These are phyloP conservation scores for Francoa sonchifolia DNA, from an alignment of 441 rosid species.

Conservation along the genomic window DNA sequence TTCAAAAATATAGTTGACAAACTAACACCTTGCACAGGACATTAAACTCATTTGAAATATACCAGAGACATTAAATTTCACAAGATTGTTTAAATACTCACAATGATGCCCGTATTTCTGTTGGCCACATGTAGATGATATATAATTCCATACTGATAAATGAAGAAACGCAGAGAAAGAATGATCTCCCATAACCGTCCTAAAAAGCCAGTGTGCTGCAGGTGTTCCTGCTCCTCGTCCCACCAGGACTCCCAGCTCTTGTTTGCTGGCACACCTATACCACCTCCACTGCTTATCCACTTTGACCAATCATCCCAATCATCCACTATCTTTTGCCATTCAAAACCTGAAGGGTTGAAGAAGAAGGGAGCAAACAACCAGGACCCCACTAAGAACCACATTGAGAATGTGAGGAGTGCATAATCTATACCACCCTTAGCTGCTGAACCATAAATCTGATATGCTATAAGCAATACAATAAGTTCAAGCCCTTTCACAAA, in stretches of 20 bases:
- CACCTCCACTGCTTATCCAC: constrained; percentile 86
- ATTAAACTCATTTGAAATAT: constrained; percentile 1
- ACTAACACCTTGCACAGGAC: background rate
- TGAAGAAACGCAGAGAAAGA: constrained; percentile 57
- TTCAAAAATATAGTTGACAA: background rate
- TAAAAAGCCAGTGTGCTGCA: constrained; percentile 50
- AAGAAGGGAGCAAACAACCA: constrained; percentile 84
- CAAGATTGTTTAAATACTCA: constrained; percentile 21
- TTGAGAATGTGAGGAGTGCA: constrained; percentile 44
- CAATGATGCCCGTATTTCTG: constrained; percentile 45
- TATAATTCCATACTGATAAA: constrained; percentile 83
- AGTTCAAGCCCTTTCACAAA: constrained; percentile 81
- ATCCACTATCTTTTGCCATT: constrained; percentile 93
- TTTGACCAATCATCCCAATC: constrained; percentile 95
- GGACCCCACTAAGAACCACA: constrained; percentile 81
- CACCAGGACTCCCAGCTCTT: constrained; percentile 99
- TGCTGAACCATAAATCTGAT: constrained; percentile 48
- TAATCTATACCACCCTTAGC: constrained; percentile 23
- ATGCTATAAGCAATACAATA: constrained; percentile 58
- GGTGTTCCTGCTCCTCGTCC: constrained; percentile 90
- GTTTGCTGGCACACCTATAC: constrained; percentile 78
- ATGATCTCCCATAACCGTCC: constrained; percentile 69
- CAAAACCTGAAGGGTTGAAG: constrained; percentile 82
- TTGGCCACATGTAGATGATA: constrained; percentile 56
- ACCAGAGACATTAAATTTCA: background rate